Conservation (phyloP, 768 basidiomycete genomes). For the Phanerodontia chrysosporium region DNA sequence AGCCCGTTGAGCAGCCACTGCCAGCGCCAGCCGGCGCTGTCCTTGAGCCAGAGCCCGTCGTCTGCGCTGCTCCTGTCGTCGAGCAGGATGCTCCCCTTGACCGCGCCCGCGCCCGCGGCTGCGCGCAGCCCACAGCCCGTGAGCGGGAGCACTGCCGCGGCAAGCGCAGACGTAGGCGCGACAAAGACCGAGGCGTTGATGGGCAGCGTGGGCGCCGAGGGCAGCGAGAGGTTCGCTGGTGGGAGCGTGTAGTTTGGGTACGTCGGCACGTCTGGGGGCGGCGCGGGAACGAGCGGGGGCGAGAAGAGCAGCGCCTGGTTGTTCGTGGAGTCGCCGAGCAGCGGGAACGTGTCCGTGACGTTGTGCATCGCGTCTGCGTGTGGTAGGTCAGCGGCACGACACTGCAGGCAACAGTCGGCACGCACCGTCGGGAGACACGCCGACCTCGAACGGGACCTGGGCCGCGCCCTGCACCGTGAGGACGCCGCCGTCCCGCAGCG, state of each 20-base stretch:
- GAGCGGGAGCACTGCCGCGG: constrained; percentile 40
- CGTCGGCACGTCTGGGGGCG: constrained; percentile 32
- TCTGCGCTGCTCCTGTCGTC: constrained; percentile 28
- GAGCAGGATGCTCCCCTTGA: constrained; percentile 6
- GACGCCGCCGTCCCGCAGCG: constrained; percentile 43
- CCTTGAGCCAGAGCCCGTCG: constrained; percentile 50
- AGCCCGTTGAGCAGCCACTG: constrained; percentile 67
- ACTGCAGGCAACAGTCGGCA: neutral
- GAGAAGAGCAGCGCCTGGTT: constrained; percentile 75
- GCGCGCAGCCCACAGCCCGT: constrained; percentile 58
- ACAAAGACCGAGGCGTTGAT: constrained; percentile 51
- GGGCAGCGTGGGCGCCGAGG: constrained; percentile 28
- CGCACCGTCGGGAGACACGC: constrained; percentile 39
- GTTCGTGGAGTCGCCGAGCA: constrained; percentile 71
- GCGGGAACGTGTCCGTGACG: constrained; percentile 38
- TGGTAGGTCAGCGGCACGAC: neutral
- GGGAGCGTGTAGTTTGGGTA: constrained; percentile 81
- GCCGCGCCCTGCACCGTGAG: constrained; percentile 42
- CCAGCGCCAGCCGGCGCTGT: constrained; percentile 54
- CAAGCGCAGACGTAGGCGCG: constrained; percentile 40
- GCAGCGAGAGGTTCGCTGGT: constrained; percentile 44
- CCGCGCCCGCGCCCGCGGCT: neutral
- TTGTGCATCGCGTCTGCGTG: constrained; percentile 46
- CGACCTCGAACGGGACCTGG: constrained; percentile 52
- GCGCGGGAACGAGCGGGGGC: constrained; percentile 39